Percentiles rank a stretch among this genome's conserved stretches.
Evolutionary conservation across 164 flowering plant genomes (phyloP).

Genomic region (Vitis amurensis): DNA sequence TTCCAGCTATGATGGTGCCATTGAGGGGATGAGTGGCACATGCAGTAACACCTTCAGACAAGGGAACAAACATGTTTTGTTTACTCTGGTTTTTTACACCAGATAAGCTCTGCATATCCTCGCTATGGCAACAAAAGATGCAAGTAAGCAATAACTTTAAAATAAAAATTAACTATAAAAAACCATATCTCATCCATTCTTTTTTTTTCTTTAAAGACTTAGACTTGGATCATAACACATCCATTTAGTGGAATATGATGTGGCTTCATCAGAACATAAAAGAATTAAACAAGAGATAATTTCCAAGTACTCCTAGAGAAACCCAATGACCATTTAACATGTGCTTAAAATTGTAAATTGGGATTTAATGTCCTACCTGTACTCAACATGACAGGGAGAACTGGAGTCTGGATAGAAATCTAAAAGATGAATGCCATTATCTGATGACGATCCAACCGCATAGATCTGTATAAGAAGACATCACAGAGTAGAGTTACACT

Average conservation of each 20-base stretch:
- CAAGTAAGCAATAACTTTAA: background rate
- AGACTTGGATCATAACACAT: too few species aligned
- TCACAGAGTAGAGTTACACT: background rate
- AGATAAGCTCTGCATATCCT: conserved; percentile 25
- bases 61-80: conserved; percentile 56
- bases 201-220: too few species aligned
- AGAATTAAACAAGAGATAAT: too few species aligned
- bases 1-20: conserved; percentile 77
- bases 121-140: conserved; percentile 29
- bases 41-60: conserved; percentile 63
- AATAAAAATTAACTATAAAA: background rate
- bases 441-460: conserved; percentile 69
- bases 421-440: conserved; percentile 67
- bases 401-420: conserved; percentile 76
- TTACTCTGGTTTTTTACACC: conserved; percentile 17
- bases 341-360: background rate
- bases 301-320: too few species aligned
- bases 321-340: too few species aligned
- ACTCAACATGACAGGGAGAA: conserved; percentile 86
- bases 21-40: conserved; percentile 83
- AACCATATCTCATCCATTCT: too few species aligned
- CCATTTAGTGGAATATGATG: background rate
- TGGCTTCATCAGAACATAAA: background rate
- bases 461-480: conserved; percentile 60
- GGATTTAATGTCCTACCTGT: conserved; percentile 42